Base-by-base conservation (phyloP, 1,284 basidiomycete species). In the Termitomyces sp. region DNA sequence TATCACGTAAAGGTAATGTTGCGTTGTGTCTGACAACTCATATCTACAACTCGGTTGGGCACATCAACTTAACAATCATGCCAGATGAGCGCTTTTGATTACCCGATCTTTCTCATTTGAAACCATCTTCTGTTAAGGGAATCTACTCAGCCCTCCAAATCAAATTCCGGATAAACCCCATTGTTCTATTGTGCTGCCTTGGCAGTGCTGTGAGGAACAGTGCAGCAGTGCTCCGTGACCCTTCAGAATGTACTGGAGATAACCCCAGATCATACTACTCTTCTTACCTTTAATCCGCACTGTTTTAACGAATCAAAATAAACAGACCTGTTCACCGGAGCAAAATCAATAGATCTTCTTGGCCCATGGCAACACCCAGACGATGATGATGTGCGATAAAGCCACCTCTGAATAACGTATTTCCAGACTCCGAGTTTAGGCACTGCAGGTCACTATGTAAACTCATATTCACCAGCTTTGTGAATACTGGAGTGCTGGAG, bases 391-490 rank as follows among this genome's bases (percentile, higher is more conserved):
- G 34, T 36, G 13, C 13, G 34, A 36, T 36, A 36, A 12, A 36
- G 34, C 34, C 13, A 15, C 34, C 34, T 36, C 4, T 36, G 34
- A 6, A 15, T 5, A 5, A 15, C 5, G 34, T 36, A 13, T 5
- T 36, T 36, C 5, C 24, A 24, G 24, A 24, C 24, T 24, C 24
- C 5, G 24, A 24, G 24, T 5, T 24, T 24, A 24, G 24, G 24
- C 24, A 64, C 61, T n/a, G 65, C 34, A 36, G 13, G 67, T 21
- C 67, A 8, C 1, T 6, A 66, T 44, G 59, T 68, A 1, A 66
- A 61, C 50, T 65, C 67, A 66, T 65, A 19, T 57, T 67, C 10
- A 62, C 64, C 6, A 15, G 65, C 38, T 48, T 52, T 42, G 55
- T 52, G 3, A 61, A 58, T 7, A 43, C 53, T 24, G 61, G 61